Percentiles rank a stretch among this genome's conserved stretches.
Evolutionary conservation across 345 rosid genomes (phyloP).

Genomic region (Eucalyptus marginata): DNA sequence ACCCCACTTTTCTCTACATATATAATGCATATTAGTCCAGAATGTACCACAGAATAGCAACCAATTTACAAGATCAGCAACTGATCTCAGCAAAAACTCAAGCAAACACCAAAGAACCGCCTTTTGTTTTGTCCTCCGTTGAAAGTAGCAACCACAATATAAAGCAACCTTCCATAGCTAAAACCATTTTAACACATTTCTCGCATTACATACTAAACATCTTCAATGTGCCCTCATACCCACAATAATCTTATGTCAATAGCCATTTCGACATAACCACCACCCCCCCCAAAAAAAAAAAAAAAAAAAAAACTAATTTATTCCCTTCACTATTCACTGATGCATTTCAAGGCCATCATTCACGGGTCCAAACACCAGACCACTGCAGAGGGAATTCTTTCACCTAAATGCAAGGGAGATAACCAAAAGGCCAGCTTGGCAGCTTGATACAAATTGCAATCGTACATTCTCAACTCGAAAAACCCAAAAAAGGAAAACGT

Average conservation of each 20-base stretch:
- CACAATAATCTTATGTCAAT: not conserved
- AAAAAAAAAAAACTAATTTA: not conserved
- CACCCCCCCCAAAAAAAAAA: not conserved
- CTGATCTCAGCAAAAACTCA: not conserved
- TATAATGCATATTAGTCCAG: accelerated
- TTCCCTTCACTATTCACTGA: not conserved
- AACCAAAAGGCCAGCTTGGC: not conserved
- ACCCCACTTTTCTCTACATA: not conserved
- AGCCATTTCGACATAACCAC: not conserved
- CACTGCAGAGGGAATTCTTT: not conserved
- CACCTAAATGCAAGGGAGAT: not conserved
- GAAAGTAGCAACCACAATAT: not conserved
- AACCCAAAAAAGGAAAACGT: not conserved
- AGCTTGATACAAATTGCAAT: not conserved
- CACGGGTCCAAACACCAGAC: not conserved
- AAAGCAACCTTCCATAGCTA: not conserved
- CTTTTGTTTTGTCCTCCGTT: accelerated
- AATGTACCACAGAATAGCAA: not conserved
- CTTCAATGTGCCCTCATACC: not conserved
- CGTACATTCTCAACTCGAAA: not conserved
- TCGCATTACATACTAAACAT: not conserved
- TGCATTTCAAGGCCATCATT: not conserved
- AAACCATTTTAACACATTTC: not conserved
- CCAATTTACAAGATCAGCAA: not conserved
- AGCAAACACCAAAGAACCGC: accelerated